phyloP scores from a whole-genome alignment of 257 asterid species.

The Solanum bulbocastanum region DNA sequence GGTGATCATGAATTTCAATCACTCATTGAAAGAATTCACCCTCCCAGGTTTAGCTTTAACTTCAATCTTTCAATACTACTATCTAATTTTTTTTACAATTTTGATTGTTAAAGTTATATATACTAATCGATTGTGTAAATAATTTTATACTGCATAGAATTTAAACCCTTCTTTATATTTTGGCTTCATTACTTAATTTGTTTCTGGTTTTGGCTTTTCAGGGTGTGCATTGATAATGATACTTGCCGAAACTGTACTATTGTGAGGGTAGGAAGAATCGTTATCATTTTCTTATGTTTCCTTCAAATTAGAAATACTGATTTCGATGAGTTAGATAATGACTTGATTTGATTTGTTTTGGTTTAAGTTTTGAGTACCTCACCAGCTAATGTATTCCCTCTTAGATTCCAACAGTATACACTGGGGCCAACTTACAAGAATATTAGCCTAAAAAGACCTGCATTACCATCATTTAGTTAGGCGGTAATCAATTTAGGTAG shows the following conservation, averaged over 20 bases:
- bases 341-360: neutral
- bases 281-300: neutral
- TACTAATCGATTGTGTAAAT: neutral
- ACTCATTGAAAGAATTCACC: conserved; percentile 65
- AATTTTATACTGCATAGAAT: neutral
- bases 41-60: conserved; percentile 56
- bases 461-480: neutral
- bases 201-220: conserved; percentile 18
- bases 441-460: neutral
- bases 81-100: neutral
- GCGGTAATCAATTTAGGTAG: neutral
- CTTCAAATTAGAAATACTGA: neutral
- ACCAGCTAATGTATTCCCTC: neutral
- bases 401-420: neutral
- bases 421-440: neutral
- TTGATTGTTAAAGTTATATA: neutral
- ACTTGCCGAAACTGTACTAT: conserved; percentile 59
- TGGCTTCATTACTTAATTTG: neutral
- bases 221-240: conserved; percentile 77
- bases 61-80: neutral
- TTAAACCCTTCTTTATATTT: neutral
- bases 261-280: conserved; percentile 46
- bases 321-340: neutral
- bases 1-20: conserved; percentile 47
- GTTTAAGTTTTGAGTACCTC: neutral